Conservation (phyloP, 495 filamentous ascomycete genomes). For the Annulohypoxylon moriforme region DNA sequence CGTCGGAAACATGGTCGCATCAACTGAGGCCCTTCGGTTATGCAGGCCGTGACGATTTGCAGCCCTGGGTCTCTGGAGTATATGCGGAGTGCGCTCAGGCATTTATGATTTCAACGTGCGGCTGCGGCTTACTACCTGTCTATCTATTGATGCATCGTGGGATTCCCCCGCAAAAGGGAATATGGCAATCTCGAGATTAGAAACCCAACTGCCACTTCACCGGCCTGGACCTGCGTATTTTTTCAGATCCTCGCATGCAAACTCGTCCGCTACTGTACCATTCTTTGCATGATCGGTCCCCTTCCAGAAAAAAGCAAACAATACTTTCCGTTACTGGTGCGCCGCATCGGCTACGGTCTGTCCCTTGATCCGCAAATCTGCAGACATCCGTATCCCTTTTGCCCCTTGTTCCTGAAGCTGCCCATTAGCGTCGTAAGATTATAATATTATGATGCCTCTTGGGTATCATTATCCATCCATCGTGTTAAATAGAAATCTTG, state of each 20-base stretch:
- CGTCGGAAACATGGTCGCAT: conserved; percentile 54
- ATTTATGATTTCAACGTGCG: conserved; percentile 37
- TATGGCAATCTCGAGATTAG: conserved; percentile 36
- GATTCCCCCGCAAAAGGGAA: conserved; percentile 42
- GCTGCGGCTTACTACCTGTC: conserved; percentile 37
- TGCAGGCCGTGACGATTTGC: conserved; percentile 50
- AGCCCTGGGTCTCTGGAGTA: conserved; percentile 38
- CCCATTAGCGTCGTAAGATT: conserved; percentile 47
- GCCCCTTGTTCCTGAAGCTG: conserved; percentile 46
- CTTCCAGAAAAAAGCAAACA: conserved; percentile 42
- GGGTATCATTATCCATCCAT: conserved; percentile 35
- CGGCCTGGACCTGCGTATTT: conserved; percentile 37
- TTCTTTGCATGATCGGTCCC: conserved; percentile 45
- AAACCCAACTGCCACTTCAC: conserved; percentile 21
- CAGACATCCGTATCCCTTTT: conserved; percentile 46
- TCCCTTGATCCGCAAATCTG: conserved; percentile 49
- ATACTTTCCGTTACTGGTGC: conserved; percentile 46
- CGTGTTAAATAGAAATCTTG: conserved; percentile 29
- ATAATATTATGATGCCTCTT: conserved; percentile 34
- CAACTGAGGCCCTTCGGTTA: conserved; percentile 54
- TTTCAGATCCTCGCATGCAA: conserved; percentile 38
- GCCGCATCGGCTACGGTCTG: conserved; percentile 50
- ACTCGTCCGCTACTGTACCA: conserved; percentile 42
- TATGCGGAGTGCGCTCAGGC: conserved; percentile 45
- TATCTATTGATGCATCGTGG: conserved; percentile 37